These are phyloP conservation scores for Rubia yunnanensis DNA, from an alignment of 257 asterid species.

Conservation along the genomic window DNA sequence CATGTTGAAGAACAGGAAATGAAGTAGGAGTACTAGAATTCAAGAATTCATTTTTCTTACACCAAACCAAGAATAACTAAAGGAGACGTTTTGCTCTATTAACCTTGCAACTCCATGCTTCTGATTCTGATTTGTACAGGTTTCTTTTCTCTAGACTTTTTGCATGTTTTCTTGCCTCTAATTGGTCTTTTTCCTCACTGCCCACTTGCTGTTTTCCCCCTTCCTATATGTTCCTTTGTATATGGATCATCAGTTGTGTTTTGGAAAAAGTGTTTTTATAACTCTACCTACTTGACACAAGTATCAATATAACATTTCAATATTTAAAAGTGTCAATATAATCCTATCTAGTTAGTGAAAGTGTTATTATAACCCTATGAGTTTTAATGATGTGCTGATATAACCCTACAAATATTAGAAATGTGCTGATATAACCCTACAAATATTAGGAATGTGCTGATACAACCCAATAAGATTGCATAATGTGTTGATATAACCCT, in stretches of 20 bases:
- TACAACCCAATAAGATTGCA: too few relatives aligned
- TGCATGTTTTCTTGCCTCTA: not conserved
- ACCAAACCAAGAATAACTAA: constrained; percentile 15
- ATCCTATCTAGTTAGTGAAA: too few relatives aligned
- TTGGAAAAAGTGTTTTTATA: too few relatives aligned
- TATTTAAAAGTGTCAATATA: too few relatives aligned
- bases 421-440: too few relatives aligned
- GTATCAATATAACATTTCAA: too few relatives aligned
- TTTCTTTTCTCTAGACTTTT: constrained; percentile 1
- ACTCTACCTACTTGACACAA: too few relatives aligned
- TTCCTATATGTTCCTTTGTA: not conserved
- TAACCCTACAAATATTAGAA: too few relatives aligned
- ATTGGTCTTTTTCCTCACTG: not conserved
- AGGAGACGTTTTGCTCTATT: not conserved
- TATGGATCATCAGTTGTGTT: not conserved
- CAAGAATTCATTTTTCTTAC: constrained; percentile 13
- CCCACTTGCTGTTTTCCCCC: not conserved
- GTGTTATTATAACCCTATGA: too few relatives aligned
- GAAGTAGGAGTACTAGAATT: constrained; percentile 1
- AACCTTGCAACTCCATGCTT: not conserved
- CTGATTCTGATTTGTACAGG: constrained; percentile 6
- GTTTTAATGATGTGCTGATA: too few relatives aligned
- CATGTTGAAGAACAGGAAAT: not conserved
- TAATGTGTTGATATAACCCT: too few relatives aligned
- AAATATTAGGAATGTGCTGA: too few relatives aligned